Evolutionary conservation across 1,139 yeast genomes (phyloP), one percentile per base, ranked within the genome.

Genomic region (Taphrina deformans): DNA sequence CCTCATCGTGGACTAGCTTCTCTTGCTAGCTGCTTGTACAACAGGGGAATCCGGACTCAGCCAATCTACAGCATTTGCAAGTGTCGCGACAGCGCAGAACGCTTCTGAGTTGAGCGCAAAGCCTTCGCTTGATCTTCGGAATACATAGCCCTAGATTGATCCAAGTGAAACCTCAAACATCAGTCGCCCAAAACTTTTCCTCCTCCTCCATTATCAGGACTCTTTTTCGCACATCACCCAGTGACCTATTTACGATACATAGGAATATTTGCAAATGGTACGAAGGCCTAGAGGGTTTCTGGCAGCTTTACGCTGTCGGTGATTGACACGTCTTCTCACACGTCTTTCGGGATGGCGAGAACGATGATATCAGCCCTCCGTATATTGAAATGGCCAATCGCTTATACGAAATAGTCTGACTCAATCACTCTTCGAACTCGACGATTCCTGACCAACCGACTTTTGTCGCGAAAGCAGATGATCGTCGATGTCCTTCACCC

Each of bases 401-500:
- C 56, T 50, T 18, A 38, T 59, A 45, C 51, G 61, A 27, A 48
- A 27, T 59, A 59, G 63, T 59, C 63, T 48, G 63, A 59, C 63
- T 40, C 63, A 38, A 59, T 59, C 63, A 59, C 63, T 26, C 63
- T 59, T 23, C 63, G 63, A 41, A 59, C 63, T 45, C 63, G 63
- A 24, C 55, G 63, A 40, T 97, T 93, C 85, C 89, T 93, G 83
- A 84, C 97, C 83, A 95, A 95, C 96, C 97, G 99, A 80, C 89
- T 95, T 81, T 89, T 95, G 83, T 92, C 92, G 79, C 93, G 99
- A 88, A 92, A 96, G 85, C 99, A 95, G 85, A 93, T 95, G 82
- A 99, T 95, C 83, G 86, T 95, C 79, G 99, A 95, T 84, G 97
- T 95, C 78, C 86, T 92, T 80, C 99, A 95, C 88, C 99, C 99